phyloP scores from a whole-genome alignment of 78 protist genomes.

The Cyanophora paradoxa region DNA sequence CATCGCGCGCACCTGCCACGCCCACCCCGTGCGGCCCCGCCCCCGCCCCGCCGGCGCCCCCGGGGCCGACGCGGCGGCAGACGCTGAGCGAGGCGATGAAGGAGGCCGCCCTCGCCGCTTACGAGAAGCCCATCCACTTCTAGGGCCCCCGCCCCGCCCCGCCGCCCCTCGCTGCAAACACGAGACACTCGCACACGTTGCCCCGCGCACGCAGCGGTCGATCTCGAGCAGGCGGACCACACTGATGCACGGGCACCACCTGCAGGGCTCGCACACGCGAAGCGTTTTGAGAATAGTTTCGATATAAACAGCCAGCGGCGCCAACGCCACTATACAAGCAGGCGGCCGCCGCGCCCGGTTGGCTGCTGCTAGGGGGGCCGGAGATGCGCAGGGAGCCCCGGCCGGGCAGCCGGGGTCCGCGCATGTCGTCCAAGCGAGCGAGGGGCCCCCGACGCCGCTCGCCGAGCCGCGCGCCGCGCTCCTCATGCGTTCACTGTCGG shows the following conservation, averaged over 20 bases:
- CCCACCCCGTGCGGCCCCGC: slow-evolving; percentile 78
- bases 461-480: too few relatives aligned
- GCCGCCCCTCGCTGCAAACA: neutral
- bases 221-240: neutral
- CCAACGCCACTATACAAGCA: neutral
- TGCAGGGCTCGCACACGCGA: neutral
- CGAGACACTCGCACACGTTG: neutral
- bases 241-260: neutral
- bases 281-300: neutral
- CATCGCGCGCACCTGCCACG: slow-evolving; percentile 93
- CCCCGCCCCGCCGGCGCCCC: too few relatives aligned
- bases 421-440: too few relatives aligned
- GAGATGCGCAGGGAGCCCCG: too few relatives aligned
- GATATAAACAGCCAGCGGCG: neutral
- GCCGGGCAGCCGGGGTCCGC: too few relatives aligned
- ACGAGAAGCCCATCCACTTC: slow-evolving; percentile 87
- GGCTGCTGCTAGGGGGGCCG: too few relatives aligned
- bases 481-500: too few relatives aligned
- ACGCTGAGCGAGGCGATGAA: slow-evolving; percentile 94
- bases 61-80: neutral
- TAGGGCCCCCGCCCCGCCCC: slow-evolving; percentile 21
- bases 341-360: too few relatives aligned
- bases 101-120: slow-evolving; percentile 87
- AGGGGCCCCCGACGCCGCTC: too few relatives aligned
- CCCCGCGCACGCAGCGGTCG: neutral